These are phyloP conservation scores for Neofusicoccum sp. DNA, from an alignment of 2,329 filamentous ascomycete species.

Conservation along the genomic window DNA sequence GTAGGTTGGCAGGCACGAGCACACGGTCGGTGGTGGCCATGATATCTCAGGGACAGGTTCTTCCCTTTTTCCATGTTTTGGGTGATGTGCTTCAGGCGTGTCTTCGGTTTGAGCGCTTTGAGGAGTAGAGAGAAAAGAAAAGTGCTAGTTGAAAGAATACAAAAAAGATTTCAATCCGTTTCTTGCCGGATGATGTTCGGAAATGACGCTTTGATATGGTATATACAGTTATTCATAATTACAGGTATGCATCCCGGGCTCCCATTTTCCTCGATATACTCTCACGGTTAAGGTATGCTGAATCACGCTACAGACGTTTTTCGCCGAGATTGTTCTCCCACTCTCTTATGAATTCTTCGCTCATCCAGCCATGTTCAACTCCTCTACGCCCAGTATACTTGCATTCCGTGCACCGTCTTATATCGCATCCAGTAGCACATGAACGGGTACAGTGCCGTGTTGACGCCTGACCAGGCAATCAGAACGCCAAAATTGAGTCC, in stretches of 20 bases:
- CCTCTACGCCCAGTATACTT: constrained; percentile 10
- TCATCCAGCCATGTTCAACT: not conserved
- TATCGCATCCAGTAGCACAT: constrained; percentile 44
- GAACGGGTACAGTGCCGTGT: constrained; percentile 54
- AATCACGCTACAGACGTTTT: too few relatives aligned
- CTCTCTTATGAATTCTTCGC: not conserved
- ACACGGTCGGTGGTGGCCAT: too few relatives aligned
- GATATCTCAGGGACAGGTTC: not conserved
- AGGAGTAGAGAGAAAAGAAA: constrained; percentile 2
- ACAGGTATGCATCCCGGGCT: too few relatives aligned
- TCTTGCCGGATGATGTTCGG: too few relatives aligned
- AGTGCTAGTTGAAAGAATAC: not conserved
- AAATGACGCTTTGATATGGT: too few relatives aligned
- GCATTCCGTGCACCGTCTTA: constrained; percentile 28
- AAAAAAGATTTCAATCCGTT: not conserved
- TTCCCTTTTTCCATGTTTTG: not conserved
- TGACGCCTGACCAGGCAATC: constrained; percentile 57
- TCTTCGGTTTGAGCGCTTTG: constrained; percentile 3
- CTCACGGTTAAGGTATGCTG: too few relatives aligned
- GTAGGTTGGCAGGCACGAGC: not conserved
- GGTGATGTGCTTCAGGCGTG: constrained; percentile 3
- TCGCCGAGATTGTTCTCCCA: too few relatives aligned
- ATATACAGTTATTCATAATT: too few relatives aligned
- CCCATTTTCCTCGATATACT: too few relatives aligned
- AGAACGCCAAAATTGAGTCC: constrained; percentile 62